Evolutionary conservation across 1,284 basidiomycete genomes (phyloP), one percentile per base, ranked within the genome.

Genomic region (Irpex sp.): DNA sequence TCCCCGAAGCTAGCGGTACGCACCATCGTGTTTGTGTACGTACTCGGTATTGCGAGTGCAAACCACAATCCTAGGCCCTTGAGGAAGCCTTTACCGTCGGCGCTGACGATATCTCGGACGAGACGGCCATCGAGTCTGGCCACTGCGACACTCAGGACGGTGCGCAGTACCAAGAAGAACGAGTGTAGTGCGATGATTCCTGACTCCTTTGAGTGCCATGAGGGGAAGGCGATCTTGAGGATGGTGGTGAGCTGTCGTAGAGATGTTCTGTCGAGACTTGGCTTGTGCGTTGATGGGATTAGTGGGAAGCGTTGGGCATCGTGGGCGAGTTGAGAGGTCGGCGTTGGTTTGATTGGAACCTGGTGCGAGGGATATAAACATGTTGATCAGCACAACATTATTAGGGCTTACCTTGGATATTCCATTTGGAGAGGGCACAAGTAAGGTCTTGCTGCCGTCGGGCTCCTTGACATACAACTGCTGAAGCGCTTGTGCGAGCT

Each of bases 1-100:
- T 43, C 15, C 8, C 15, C 0, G 39, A 4, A 15, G 15, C 8
- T 43, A 15, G 39, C 15, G 39, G 39, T 1, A 65, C 79, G 37
- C 56, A 92, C 91, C 94, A 98, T 96, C 1, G 94, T 90, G 73
- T 99, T 98, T 0, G 96, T 98, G 73, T 96, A 97, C 17, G 94
- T 96, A 70, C 93, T 95, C 0, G 97, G 96, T 31, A 98, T 82
- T 0, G 95, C 94, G 5, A 99, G 83, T 5, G 88, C 78, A 71
- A 97, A 97, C 96, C 96, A 98, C 63, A 94, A 81, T 0, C 83
- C 91, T 0, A 98, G 78, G 0, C 95, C 95, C 58, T 83, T 84
- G 13, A 94, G 66, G 76, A 98, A 98, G 0, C 94, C 95, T 60
- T 83, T 84, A 0, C 88, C 92, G 71, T 98, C 89, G 0, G 94